These are phyloP conservation scores for Mycena galopus DNA, from an alignment of 768 basidiomycete species.

Conservation along the genomic window DNA sequence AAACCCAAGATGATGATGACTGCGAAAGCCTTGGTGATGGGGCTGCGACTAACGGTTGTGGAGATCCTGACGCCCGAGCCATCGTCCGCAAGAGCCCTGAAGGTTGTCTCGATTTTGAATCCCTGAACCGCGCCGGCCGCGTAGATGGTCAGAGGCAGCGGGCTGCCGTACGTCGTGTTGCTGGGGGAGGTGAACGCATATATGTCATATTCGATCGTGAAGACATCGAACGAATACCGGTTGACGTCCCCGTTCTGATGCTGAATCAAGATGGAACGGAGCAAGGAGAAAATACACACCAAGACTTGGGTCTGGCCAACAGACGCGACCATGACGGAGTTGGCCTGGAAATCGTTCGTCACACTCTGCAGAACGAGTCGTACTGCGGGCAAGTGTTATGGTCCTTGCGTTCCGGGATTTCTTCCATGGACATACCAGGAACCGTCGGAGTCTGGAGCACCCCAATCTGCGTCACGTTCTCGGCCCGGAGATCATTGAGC, in stretches of 20 bases:
- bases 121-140: neutral
- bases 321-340: neutral
- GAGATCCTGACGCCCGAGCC: too few relatives aligned
- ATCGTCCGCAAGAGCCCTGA: too few relatives aligned
- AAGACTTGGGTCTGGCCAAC: neutral
- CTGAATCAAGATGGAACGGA: neutral
- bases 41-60: too few relatives aligned
- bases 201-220: slow-evolving; percentile 2
- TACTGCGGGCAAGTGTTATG: neutral
- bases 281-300: neutral
- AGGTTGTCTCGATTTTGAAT: neutral
- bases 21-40: too few relatives aligned
- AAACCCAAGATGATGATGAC: too few relatives aligned
- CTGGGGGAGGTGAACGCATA: slow-evolving; percentile 16
- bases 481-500: neutral
- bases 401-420: too few relatives aligned
- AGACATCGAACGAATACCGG: slow-evolving; percentile 23
- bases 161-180: neutral
- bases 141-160: slow-evolving; percentile 17
- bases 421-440: neutral
- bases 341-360: neutral
- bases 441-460: neutral
- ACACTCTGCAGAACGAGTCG: neutral
- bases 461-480: neutral
- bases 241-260: slow-evolving; percentile 23